These are phyloP conservation scores for Citrus cavaleriei DNA, from an alignment of 345 rosid species.

Conservation along the genomic window DNA sequence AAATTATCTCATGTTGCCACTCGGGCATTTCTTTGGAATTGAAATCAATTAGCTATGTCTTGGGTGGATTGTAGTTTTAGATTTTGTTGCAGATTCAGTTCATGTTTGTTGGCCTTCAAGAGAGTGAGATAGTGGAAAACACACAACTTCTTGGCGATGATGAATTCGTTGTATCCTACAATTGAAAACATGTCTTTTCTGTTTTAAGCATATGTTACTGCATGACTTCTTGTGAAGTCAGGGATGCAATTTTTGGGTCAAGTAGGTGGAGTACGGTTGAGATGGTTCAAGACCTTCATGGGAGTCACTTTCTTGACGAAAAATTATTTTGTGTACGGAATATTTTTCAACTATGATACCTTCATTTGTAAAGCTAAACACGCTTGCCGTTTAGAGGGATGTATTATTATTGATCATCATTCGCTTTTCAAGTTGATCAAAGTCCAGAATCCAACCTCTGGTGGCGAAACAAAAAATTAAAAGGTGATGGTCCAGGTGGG, in stretches of 20 bases:
- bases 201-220: not conserved
- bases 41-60: slow-evolving; percentile 10
- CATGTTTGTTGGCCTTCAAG: not conserved
- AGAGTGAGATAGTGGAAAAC: not conserved
- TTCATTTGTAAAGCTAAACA: no score
- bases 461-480: no score
- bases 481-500: no score
- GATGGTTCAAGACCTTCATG: no score
- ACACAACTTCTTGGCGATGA: not conserved
- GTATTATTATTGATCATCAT: no score
- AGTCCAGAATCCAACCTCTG: no score
- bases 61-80: not conserved
- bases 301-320: no score
- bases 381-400: no score
- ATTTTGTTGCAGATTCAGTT: not conserved
- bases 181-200: not conserved
- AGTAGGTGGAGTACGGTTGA: no score
- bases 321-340: no score
- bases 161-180: not conserved
- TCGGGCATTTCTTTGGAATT: slow-evolving; percentile 66
- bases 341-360: no score
- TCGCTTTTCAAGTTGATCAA: no score
- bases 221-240: not conserved
- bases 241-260: not conserved
- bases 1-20: slow-evolving; percentile 78